Evolutionary conservation across 2,329 filamentous ascomycete genomes (phyloP).

Genomic region (Xylariales sp.): DNA sequence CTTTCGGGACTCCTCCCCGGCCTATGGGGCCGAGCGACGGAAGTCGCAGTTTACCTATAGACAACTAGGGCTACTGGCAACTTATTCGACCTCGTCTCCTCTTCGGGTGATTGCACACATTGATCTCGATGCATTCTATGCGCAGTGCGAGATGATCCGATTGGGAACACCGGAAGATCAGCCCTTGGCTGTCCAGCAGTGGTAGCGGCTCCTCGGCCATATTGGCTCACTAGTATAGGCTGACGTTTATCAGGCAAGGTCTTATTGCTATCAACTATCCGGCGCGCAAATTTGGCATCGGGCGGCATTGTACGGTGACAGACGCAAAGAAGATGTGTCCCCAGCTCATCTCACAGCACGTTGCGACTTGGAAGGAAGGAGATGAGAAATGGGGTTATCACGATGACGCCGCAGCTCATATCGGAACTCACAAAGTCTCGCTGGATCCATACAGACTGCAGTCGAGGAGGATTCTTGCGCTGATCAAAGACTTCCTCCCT

Average conservation of each 20-base stretch:
- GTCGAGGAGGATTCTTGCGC: slow-evolving; percentile 73
- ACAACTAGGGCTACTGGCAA: slow-evolving; percentile 70
- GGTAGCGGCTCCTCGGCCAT: slow-evolving; percentile 40
- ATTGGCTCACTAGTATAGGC: slow-evolving; percentile 2
- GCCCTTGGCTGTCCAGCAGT: slow-evolving; percentile 92
- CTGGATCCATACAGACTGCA: slow-evolving; percentile 87
- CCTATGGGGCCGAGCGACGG: slow-evolving; percentile 25
- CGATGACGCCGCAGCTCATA: slow-evolving; percentile 71
- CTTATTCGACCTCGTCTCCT: slow-evolving; percentile 67
- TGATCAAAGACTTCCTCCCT: slow-evolving; percentile 71
- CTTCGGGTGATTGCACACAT: slow-evolving; percentile 86
- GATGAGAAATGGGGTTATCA: slow-evolving; percentile 90
- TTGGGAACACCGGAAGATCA: slow-evolving; percentile 68
- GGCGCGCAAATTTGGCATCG: slow-evolving; percentile 75
- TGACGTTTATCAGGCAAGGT: slow-evolving; percentile 58
- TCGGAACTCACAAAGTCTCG: slow-evolving; percentile 87
- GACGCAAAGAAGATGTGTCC: slow-evolving; percentile 89
- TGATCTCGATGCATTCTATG: slow-evolving; percentile 96
- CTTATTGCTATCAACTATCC: slow-evolving; percentile 97
- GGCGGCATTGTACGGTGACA: slow-evolving; percentile 68
- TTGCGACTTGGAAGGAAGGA: slow-evolving; percentile 90
- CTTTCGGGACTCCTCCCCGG: slow-evolving; percentile 27
- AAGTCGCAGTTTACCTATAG: slow-evolving; percentile 79
- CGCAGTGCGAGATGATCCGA: slow-evolving; percentile 91
- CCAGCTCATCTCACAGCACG: slow-evolving; percentile 79